Percentiles rank a stretch among this genome's conserved stretches.
Evolutionary conservation across 2,329 filamentous ascomycete species (phyloP).

Genomic region (Fusarium coffeatum): DNA sequence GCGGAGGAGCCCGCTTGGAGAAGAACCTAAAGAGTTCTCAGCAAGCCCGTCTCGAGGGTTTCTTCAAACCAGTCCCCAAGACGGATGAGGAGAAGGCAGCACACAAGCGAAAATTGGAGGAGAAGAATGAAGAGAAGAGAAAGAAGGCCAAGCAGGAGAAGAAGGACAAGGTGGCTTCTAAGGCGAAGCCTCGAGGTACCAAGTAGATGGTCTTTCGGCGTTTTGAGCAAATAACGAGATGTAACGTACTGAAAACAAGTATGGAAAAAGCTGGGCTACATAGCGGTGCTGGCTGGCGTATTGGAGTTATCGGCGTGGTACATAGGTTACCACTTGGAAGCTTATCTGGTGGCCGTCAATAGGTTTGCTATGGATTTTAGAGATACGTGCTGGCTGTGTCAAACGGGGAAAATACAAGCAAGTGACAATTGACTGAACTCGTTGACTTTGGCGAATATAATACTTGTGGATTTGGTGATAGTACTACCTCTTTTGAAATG

Average conservation of each 20-base stretch:
- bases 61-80: conserved; percentile 94
- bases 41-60: conserved; percentile 91
- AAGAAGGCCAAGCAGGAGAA: conserved; percentile 95
- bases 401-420: background rate
- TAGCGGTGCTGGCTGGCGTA: conserved; percentile 34
- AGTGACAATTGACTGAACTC: background rate
- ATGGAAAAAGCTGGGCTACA: conserved; percentile 7
- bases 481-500: background rate
- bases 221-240: conserved; percentile 3
- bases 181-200: conserved; percentile 82
- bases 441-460: background rate
- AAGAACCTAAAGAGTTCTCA: conserved; percentile 94
- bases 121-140: conserved; percentile 91
- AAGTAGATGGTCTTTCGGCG: background rate
- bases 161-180: conserved; percentile 93
- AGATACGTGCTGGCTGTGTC: background rate
- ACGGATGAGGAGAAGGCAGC: conserved; percentile 85
- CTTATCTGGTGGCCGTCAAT: background rate
- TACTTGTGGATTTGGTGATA: background rate
- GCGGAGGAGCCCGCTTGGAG: conserved; percentile 79
- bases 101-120: conserved; percentile 92
- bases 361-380: conserved; percentile 2
- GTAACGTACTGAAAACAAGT: conserved; percentile 4
- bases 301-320: conserved; percentile 34
- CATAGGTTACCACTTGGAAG: background rate